Evolutionary conservation across 2,329 filamentous ascomycete genomes (phyloP).

Genomic region (Botrytis fabae): DNA sequence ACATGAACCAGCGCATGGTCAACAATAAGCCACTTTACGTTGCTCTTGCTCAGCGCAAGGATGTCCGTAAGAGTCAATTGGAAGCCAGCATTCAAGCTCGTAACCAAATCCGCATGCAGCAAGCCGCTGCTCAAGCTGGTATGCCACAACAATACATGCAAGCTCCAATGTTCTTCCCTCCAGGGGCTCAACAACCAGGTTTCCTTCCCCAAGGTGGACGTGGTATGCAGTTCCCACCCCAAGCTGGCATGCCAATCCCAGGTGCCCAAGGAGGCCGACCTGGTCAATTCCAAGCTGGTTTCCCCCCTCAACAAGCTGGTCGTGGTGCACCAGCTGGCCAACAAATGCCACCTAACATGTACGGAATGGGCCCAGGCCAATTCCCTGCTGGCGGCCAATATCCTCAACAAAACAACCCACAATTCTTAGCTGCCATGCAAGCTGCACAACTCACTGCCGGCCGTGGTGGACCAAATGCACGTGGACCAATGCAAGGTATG

Average conservation of each 20-base stretch:
- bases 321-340: conserved; percentile 81
- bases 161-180: conserved; percentile 87
- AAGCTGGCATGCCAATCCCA: conserved; percentile 64
- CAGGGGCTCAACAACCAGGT: conserved; percentile 69
- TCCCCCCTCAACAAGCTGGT: conserved; percentile 81
- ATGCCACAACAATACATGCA: conserved; percentile 89
- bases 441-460: conserved; percentile 56
- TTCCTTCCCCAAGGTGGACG: conserved; percentile 65
- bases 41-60: conserved; percentile 97
- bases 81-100: conserved; percentile 99
- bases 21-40: conserved; percentile 97
- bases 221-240: conserved; percentile 64
- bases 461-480: conserved; percentile 47
- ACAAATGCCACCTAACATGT: conserved; percentile 85
- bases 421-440: conserved; percentile 75
- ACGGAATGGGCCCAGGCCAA: conserved; percentile 70
- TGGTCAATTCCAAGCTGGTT: conserved; percentile 79
- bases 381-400: conserved; percentile 78
- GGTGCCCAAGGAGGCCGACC: conserved; percentile 78
- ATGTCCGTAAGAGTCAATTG: conserved; percentile 98
- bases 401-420: conserved; percentile 76
- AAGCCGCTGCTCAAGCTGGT: conserved; percentile 85
- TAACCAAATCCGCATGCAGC: conserved; percentile 98
- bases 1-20: conserved; percentile 99
- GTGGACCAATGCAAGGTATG: conserved; percentile 65